Percentiles rank a stretch among this genome's conserved stretches.
These are phyloP conservation scores for Rhizopogon rudus DNA, from an alignment of 768 basidiomycete species.

Conservation along the genomic window DNA sequence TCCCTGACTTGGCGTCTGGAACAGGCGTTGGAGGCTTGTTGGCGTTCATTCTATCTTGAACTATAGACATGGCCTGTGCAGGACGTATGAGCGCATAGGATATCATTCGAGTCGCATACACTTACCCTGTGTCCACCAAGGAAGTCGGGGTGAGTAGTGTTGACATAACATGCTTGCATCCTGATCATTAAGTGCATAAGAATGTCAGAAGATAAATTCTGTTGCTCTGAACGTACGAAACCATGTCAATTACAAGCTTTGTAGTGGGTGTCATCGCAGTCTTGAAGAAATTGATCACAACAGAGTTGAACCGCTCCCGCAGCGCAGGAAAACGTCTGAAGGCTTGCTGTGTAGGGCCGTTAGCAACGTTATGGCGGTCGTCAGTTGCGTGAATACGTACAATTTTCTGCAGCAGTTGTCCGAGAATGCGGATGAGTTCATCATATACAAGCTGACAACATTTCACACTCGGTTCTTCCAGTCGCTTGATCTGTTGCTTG, in stretches of 20 bases:
- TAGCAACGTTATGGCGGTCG: not conserved
- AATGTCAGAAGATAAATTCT: not conserved
- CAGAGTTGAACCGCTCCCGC: conserved; percentile 91
- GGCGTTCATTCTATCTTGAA: conserved; percentile 78
- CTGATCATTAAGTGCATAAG: conserved; percentile 31
- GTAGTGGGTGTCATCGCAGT: conserved; percentile 89
- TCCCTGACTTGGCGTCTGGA: conserved; percentile 67
- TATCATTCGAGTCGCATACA: conserved; percentile 1
- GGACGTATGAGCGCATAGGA: not conserved
- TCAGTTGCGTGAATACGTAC: conserved; percentile 38
- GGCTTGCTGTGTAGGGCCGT: conserved; percentile 57
- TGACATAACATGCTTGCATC: conserved; percentile 99
- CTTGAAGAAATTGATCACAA: conserved; percentile 98
- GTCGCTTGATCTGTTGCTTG: conserved; percentile 96
- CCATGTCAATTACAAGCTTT: conserved; percentile 91
- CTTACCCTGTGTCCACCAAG: conserved; percentile 86
- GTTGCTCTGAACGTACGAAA: conserved; percentile 54
- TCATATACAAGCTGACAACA: conserved; percentile 97
- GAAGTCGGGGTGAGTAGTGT: conserved; percentile 99
- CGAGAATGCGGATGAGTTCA: conserved; percentile 93
- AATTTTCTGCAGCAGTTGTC: conserved; percentile 85
- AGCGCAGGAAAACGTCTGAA: conserved; percentile 98
- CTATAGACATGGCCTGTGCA: conserved; percentile 78
- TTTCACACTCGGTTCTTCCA: conserved; percentile 91
- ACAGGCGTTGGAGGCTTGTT: conserved; percentile 58